phyloP scores from a whole-genome alignment of 495 filamentous ascomycete genomes.

The Aspergillus bertholletiae region DNA sequence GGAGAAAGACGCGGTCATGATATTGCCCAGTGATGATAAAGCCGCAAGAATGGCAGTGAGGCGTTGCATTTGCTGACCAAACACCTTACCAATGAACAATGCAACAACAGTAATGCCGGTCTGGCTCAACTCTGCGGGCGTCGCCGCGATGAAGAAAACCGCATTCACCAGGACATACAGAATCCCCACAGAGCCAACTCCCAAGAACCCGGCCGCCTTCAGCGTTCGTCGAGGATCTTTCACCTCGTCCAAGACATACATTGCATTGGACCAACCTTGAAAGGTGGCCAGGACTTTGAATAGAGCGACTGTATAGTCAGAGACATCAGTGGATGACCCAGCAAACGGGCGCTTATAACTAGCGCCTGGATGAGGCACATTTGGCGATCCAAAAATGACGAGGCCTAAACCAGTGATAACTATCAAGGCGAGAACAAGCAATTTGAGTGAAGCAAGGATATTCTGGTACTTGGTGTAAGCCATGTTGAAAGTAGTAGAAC shows the following conservation, averaged over 20 bases:
- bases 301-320: slow-evolving; percentile 48
- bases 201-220: slow-evolving; percentile 55
- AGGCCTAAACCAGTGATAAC: slow-evolving; percentile 36
- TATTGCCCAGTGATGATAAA: slow-evolving; percentile 61
- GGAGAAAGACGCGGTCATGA: slow-evolving; percentile 67
- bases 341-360: slow-evolving; percentile 29
- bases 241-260: slow-evolving; percentile 71
- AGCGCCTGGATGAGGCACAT: slow-evolving; percentile 29
- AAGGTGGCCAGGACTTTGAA: slow-evolving; percentile 71
- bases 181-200: slow-evolving; percentile 52
- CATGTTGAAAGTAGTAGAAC: not conserved
- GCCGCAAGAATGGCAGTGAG: slow-evolving; percentile 48
- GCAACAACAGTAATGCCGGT: slow-evolving; percentile 63
- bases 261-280: slow-evolving; percentile 60
- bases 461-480: slow-evolving; percentile 15
- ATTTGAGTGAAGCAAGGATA: slow-evolving; percentile 31
- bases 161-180: slow-evolving; percentile 66
- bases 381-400: slow-evolving; percentile 24
- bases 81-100: slow-evolving; percentile 60
- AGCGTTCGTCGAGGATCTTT: slow-evolving; percentile 63
- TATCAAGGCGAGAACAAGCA: slow-evolving; percentile 37
- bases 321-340: slow-evolving; percentile 30
- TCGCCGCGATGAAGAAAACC: slow-evolving; percentile 62
- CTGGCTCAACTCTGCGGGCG: slow-evolving; percentile 58
- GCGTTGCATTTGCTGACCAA: slow-evolving; percentile 40